Evolutionary conservation across 805 yeast genomes (phyloP).

Genomic region (Zygosaccharomyces lentus): DNA sequence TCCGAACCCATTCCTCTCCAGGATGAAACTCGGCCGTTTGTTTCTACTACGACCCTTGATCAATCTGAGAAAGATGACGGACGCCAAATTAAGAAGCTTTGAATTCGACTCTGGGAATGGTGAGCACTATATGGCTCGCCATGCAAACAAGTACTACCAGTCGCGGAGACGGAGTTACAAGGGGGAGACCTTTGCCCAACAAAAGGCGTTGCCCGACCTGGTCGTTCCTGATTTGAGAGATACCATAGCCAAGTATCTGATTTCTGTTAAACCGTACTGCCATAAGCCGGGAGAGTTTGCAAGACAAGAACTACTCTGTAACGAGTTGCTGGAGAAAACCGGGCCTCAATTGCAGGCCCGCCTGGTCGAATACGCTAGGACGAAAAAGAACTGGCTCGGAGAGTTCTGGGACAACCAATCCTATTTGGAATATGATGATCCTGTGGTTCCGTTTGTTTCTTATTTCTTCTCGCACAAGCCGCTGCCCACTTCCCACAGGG

Average conservation of each 20-base stretch:
- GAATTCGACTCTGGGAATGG: constrained; percentile 26
- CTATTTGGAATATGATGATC: constrained; percentile 84
- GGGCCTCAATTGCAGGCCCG: constrained; percentile 68
- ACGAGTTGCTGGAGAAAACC: constrained; percentile 63
- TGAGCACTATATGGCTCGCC: constrained; percentile 26
- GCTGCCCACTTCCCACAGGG: constrained; percentile 37
- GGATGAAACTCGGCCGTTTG: neutral
- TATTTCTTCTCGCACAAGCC: constrained; percentile 85
- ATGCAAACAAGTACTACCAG: constrained; percentile 23
- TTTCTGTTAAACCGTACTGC: constrained; percentile 65
- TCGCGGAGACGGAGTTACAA: constrained; percentile 32
- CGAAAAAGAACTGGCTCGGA: constrained; percentile 78
- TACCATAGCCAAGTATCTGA: constrained; percentile 65
- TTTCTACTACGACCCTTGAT: neutral
- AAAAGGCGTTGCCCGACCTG: constrained; percentile 68
- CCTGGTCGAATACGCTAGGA: constrained; percentile 51
- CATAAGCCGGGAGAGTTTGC: constrained; percentile 48
- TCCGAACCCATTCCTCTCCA: neutral
- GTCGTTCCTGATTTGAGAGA: constrained; percentile 82
- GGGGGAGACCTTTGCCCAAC: constrained; percentile 71
- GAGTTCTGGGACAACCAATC: constrained; percentile 94
- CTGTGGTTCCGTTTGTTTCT: constrained; percentile 91
- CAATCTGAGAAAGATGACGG: neutral
- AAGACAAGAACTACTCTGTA: constrained; percentile 49
- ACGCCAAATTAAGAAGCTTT: constrained; percentile 6